Base-by-base conservation (phyloP, 1,284 basidiomycete genomes). In the Trametes polyzona region DNA sequence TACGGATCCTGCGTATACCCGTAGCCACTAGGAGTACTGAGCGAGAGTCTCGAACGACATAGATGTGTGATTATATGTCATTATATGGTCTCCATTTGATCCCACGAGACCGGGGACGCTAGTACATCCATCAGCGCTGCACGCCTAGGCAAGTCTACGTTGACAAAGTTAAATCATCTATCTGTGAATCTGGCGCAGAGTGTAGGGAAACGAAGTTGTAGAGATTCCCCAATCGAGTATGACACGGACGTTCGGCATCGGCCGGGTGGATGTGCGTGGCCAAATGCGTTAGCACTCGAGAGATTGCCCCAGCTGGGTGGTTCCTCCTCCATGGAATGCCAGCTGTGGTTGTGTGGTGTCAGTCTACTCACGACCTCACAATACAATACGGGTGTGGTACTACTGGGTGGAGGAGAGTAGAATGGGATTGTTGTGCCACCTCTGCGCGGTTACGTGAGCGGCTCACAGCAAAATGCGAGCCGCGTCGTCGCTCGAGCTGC, bases 361-460 rank as follows among this genome's bases (percentile, higher is more conserved):
- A 35, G 33, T n/a, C n/a, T n/a, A n/a, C n/a, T n/a, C n/a, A n/a
- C n/a, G n/a, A n/a, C n/a, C n/a, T n/a, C n/a, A n/a, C n/a, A n/a
- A n/a, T n/a, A n/a, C n/a, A n/a, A n/a, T n/a, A n/a, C n/a, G n/a
- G n/a, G n/a, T n/a, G n/a, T n/a, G n/a, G n/a, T n/a, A n/a, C n/a
- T n/a, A 19, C 21, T 5, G 23, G 16, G 4, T 24, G 11, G 6
- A 16, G n/a, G 23, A 24, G 40, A 48, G 39, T 30, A 27, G 40
- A n/a, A 44, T 39, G 41, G 35, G 26, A 50, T 14, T 23, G 29
- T 29, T 32, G 43, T 50, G 52, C 47, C 44, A 52, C 52, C 23
- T 14, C 30, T 17, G 42, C 51, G 48, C 46, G 50, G 58, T 63
- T 63, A 63, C 62, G 62, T 63, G 62, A 63, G 62, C 62, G 58